Conservation (phyloP, 371 early-diverging fungal species). For the Rhizopus sp. region DNA sequence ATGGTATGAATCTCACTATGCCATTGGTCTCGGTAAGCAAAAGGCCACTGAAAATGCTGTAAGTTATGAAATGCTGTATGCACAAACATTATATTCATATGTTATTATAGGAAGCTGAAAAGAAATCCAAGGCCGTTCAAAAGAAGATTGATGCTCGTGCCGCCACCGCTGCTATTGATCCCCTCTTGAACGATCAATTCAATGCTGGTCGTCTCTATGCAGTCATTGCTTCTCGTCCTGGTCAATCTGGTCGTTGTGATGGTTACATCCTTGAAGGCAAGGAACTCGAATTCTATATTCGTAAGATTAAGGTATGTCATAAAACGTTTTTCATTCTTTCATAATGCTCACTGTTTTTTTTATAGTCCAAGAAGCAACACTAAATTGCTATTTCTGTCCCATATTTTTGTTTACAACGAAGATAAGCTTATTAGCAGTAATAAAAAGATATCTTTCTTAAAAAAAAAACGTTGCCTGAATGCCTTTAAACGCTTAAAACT, state of each 20-base stretch:
- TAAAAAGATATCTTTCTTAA: background rate
- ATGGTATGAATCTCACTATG: constrained; percentile 98
- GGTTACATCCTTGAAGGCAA: constrained; percentile 99
- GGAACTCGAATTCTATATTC: constrained; percentile 96
- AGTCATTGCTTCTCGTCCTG: constrained; percentile 97
- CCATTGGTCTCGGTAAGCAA: constrained; percentile 85
- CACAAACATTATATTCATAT: background rate
- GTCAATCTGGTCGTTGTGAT: constrained; percentile 98
- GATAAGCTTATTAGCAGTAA: background rate
- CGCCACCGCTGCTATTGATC: constrained; percentile 83
- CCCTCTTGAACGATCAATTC: constrained; percentile 93
- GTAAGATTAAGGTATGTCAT: constrained; percentile 78
- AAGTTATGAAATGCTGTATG: constrained; percentile 8
- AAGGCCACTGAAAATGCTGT: constrained; percentile 67
- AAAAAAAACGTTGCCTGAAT: background rate
- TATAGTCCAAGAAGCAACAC: constrained; percentile 35
- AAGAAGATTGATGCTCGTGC: constrained; percentile 90
- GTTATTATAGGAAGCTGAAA: constrained; percentile 73
- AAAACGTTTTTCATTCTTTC: background rate
- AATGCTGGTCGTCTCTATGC: constrained; percentile 96
- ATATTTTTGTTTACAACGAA: constrained; percentile 3
- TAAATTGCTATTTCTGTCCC: constrained; percentile 17
- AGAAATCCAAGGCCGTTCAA: constrained; percentile 88
- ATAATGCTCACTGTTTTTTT: background rate
- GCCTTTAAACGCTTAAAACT: too few species aligned